Percentiles rank a stretch among this genome's conserved stretches.
Conservation (phyloP, 345 rosid genomes). For the Arabis alpina region DNA sequence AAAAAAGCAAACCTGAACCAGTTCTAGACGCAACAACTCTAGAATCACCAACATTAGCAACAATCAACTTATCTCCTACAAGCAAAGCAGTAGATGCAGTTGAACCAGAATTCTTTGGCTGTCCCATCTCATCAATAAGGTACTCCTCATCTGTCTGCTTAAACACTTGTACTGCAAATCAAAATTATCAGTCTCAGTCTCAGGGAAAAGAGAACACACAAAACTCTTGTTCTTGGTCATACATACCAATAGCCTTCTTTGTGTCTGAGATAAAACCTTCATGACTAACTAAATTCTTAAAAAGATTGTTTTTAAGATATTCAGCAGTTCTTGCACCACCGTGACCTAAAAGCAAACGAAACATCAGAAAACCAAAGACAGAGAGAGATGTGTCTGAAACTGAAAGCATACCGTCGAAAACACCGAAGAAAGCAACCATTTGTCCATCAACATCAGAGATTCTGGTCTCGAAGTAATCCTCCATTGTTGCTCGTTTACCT, state of each 20-base stretch:
- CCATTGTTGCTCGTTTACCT: conserved; percentile 95
- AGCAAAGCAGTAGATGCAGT: conserved; percentile 96
- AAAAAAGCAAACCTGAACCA: conserved; percentile 61
- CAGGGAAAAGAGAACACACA: neutral
- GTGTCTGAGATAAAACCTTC: conserved; percentile 84
- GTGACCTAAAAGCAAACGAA: conserved; percentile 62
- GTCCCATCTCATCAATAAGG: conserved; percentile 78
- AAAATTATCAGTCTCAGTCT: neutral
- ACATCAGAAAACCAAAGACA: conserved; percentile 4
- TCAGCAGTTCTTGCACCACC: conserved; percentile 98
- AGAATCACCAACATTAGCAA: conserved; percentile 98
- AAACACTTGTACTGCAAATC: conserved; percentile 70
- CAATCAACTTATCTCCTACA: conserved; percentile 83
- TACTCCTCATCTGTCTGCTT: conserved; percentile 86
- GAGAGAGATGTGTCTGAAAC: neutral
- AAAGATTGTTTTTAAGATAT: conserved; percentile 85
- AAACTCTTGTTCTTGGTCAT: neutral
- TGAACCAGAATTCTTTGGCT: conserved; percentile 90
- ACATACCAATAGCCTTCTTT: conserved; percentile 83
- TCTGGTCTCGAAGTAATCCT: conserved; percentile 94
- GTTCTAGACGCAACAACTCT: conserved; percentile 92
- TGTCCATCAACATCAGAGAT: conserved; percentile 92
- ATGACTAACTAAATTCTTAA: conserved; percentile 82
- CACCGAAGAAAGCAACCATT: conserved; percentile 97
- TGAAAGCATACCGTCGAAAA: conserved; percentile 78